Evolutionary conservation across 306 rosid genomes (phyloP), one percentile per base, ranked within the genome.

Genomic region (Chamaecrista fasciculata): DNA sequence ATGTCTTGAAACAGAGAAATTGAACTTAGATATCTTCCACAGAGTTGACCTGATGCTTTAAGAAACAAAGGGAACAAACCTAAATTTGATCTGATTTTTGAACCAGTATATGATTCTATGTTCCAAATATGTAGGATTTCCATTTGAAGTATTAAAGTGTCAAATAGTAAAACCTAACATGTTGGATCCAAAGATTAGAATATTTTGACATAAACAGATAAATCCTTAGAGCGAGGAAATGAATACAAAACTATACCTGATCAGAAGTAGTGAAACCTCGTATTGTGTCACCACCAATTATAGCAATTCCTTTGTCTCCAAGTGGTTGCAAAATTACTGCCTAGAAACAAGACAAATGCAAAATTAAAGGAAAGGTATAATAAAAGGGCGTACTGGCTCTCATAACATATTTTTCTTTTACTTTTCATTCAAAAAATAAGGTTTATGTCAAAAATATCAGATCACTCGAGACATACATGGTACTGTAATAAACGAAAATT

Each of bases 261-360:
- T 84, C 93, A 26, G 87, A 73, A 18, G 91, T 67, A 44, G 96
- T 91, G 79, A 88, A 94, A 62, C 97, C 99, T 77, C 83, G 79
- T 43, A 94, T 81, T 28, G 91, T 94, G 84, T 91, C 90, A 68
- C 99, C 99, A 7, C 97, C 96, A 70, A 94, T 64, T 73, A 94
- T 78, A 55, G 89, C 92, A 76, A 94, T 79, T 42, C 99, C 97
- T 74, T 78, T 88, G 62, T 91, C 92, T 73, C 95, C 97, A 70
- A 94, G 96, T 76, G 99, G 99, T 76, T 91, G 99, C 81, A 94
- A 82, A 69, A 94, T 91, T 66, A 91, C 92, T 67, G 97, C 95
- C 99, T 91, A 82, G 21, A 59, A 72, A 77, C 67, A 72, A 55
- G 66, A 72, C 56, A 71, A 60, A 26, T 16, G 46, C 21, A 33